phyloP scores from a whole-genome alignment of 768 basidiomycete species.

The Amanita jacksonii region DNA sequence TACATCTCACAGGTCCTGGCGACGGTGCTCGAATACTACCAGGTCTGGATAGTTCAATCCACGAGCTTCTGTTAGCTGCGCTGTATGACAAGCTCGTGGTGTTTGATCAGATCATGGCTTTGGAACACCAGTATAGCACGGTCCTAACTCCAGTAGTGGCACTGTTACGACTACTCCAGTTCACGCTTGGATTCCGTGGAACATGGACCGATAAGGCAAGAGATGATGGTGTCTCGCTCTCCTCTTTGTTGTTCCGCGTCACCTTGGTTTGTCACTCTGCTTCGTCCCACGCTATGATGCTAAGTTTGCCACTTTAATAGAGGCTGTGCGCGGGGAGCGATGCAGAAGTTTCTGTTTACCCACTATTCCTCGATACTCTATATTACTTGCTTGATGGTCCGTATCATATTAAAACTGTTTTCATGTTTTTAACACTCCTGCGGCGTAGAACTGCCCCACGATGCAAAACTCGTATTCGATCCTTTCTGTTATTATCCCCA shows the following conservation, averaged over 20 bases:
- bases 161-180: conserved; percentile 61
- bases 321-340: conserved; percentile 42
- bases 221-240: conserved; percentile 34
- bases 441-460: conserved; percentile 48
- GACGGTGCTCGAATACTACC: conserved; percentile 32
- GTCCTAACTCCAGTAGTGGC: conserved; percentile 32
- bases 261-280: conserved; percentile 34
- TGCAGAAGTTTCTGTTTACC: conserved; percentile 49
- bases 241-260: conserved; percentile 36
- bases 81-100: conserved; percentile 36
- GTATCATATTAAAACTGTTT: conserved; percentile 10
- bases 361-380: conserved; percentile 64
- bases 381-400: conserved; percentile 68
- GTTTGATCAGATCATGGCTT: conserved; percentile 18
- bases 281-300: not conserved
- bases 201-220: conserved; percentile 45
- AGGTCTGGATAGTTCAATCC: conserved; percentile 41
- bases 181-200: conserved; percentile 56
- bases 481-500: conserved; percentile 58
- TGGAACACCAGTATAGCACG: not conserved
- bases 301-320: conserved; percentile 23
- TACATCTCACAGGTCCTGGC: conserved; percentile 59
- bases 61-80: conserved; percentile 46
- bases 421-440: not conserved
- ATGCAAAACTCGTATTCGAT: conserved; percentile 47